Percentiles rank a stretch among this genome's conserved stretches.
Conservation (phyloP, 495 filamentous ascomycete genomes). For the Penicillium steckii region DNA sequence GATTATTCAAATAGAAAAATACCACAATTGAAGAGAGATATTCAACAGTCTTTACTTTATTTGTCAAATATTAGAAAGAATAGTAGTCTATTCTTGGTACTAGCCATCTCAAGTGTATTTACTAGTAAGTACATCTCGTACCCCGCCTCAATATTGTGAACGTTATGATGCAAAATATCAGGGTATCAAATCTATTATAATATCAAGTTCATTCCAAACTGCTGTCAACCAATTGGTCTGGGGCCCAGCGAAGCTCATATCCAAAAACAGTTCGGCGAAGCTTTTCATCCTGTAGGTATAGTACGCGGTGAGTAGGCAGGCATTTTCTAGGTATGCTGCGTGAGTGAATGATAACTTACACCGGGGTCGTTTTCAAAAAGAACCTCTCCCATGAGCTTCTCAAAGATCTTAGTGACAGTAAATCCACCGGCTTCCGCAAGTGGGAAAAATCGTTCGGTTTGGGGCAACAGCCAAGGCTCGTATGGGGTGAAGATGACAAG, state of each 20-base stretch:
- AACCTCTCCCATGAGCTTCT: slow-evolving; percentile 76
- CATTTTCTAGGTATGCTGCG: too few species aligned
- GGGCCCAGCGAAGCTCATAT: slow-evolving; percentile 57
- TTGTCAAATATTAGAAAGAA: too few species aligned
- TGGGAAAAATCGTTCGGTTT: slow-evolving; percentile 85
- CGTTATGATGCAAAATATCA: slow-evolving; percentile 12
- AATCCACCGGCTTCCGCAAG: slow-evolving; percentile 66
- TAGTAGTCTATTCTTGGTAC: too few species aligned
- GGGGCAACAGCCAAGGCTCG: slow-evolving; percentile 80
- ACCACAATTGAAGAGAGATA: too few species aligned
- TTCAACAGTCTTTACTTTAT: too few species aligned
- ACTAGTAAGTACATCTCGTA: too few species aligned
- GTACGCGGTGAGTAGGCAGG: background rate
- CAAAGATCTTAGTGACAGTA: slow-evolving; percentile 70
- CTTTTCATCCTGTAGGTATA: slow-evolving; percentile 55
- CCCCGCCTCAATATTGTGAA: slow-evolving; percentile 1
- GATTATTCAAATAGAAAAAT: too few species aligned
- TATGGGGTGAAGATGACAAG: slow-evolving; percentile 93
- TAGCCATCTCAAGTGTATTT: too few species aligned
- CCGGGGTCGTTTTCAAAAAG: slow-evolving; percentile 89
- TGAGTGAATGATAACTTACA: too few species aligned
- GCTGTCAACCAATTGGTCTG: slow-evolving; percentile 25
- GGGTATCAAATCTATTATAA: slow-evolving; percentile 24
- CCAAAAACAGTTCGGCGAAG: slow-evolving; percentile 79
- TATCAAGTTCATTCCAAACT: slow-evolving; percentile 6